Percentiles rank a stretch among this genome's conserved stretches.
Conservation (phyloP, 2,329 filamentous ascomycete species). For the Aspergillus bombycis region DNA sequence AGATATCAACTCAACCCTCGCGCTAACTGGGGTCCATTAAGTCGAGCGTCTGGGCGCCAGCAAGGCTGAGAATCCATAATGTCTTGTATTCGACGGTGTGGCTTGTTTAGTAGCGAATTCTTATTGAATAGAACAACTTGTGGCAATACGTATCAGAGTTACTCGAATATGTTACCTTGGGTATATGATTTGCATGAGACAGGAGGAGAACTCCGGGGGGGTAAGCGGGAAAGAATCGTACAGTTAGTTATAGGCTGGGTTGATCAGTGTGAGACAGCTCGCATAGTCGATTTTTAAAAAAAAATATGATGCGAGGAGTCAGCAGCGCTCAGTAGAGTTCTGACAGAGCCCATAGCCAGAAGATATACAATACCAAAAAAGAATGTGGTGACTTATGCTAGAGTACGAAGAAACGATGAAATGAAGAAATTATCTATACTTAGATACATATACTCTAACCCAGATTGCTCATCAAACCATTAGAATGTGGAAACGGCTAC, state of each 20-base stretch:
- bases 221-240: not conserved
- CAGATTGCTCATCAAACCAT: constrained; percentile 18
- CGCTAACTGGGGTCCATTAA: constrained; percentile 92
- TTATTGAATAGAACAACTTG: not conserved
- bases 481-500: constrained; percentile 84
- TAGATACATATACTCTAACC: constrained; percentile 15
- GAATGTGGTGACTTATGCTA: not conserved
- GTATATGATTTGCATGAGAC: not conserved
- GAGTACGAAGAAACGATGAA: not conserved
- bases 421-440: constrained; percentile 1
- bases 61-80: not conserved
- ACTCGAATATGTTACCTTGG: not conserved
- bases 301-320: not conserved
- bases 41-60: constrained; percentile 37
- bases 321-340: not conserved
- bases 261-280: not conserved
- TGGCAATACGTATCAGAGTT: not conserved
- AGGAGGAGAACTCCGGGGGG: not conserved
- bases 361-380: not conserved
- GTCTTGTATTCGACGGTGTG: not conserved
- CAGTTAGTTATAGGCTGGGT: too few species aligned
- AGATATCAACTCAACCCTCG: constrained; percentile 89
- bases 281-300: not conserved
- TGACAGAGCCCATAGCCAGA: not conserved
- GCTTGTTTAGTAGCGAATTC: not conserved